Conservation (phyloP, 805 yeast genomes). For the Hermanozyma aechmeae region DNA sequence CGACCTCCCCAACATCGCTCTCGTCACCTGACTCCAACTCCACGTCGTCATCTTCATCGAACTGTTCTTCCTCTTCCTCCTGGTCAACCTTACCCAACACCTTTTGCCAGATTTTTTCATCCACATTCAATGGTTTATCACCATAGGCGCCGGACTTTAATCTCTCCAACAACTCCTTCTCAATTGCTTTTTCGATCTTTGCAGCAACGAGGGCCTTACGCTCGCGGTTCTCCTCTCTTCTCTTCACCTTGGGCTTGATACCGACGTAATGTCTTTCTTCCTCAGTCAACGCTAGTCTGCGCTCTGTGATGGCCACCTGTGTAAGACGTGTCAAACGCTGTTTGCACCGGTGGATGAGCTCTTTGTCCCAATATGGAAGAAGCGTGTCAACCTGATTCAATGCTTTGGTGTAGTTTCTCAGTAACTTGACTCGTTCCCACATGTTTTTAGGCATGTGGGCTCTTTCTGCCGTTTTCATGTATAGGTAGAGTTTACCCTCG, state of each 20-base stretch:
- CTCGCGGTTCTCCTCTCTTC: conserved; percentile 91
- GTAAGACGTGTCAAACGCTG: conserved; percentile 91
- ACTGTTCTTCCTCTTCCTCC: conserved; percentile 50
- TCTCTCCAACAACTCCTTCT: conserved; percentile 88
- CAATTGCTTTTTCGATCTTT: conserved; percentile 91
- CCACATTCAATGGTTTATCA: conserved; percentile 94
- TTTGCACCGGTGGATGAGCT: conserved; percentile 85
- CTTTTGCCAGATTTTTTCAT: conserved; percentile 91
- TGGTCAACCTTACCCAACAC: conserved; percentile 65
- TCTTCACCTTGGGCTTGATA: conserved; percentile 84
- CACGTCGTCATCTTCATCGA: conserved; percentile 44
- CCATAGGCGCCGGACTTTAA: conserved; percentile 98
- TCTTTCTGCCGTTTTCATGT: conserved; percentile 97
- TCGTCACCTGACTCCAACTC: conserved; percentile 32
- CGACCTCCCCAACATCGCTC: conserved; percentile 62
- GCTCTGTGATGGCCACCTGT: conserved; percentile 91
- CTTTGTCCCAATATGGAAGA: conserved; percentile 87
- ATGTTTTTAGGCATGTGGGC: conserved; percentile 89
- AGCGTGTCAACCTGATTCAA: conserved; percentile 82
- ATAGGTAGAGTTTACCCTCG: conserved; percentile 71
- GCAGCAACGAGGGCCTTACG: conserved; percentile 96
- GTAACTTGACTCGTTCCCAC: conserved; percentile 91
- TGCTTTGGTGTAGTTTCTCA: conserved; percentile 84
- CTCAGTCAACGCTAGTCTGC: conserved; percentile 82
- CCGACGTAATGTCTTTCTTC: conserved; percentile 93